Conservation (phyloP, 1,284 basidiomycete species). For the Leccinum angustisporum region DNA sequence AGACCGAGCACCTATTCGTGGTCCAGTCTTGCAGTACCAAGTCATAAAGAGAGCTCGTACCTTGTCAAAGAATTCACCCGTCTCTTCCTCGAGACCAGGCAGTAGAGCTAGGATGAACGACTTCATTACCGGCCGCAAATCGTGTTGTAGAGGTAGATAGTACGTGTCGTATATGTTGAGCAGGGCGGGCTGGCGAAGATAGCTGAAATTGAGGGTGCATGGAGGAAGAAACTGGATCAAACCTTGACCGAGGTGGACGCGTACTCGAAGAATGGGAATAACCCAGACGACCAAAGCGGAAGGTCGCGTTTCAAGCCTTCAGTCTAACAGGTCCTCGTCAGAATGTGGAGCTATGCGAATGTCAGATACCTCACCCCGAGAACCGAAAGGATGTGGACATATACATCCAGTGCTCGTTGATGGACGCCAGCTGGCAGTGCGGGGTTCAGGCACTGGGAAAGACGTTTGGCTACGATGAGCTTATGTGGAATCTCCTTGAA, state of each 20-base stretch:
- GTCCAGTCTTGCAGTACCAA: slow-evolving; percentile 13
- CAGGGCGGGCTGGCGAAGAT: slow-evolving; percentile 63
- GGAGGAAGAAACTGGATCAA: slow-evolving; percentile 17
- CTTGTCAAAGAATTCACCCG: slow-evolving; percentile 95
- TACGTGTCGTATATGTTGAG: slow-evolving; percentile 87
- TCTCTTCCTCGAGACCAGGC: slow-evolving; percentile 94
- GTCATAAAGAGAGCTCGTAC: slow-evolving; percentile 40
- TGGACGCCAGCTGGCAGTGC: slow-evolving; percentile 97
- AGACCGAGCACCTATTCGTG: slow-evolving; percentile 71
- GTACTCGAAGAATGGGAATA: slow-evolving; percentile 99
- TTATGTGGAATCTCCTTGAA: slow-evolving; percentile 97
- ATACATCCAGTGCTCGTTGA: slow-evolving; percentile 94
- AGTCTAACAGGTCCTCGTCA: slow-evolving; percentile 47
- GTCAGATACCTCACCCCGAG: slow-evolving; percentile 68
- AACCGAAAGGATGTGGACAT: slow-evolving; percentile 85
- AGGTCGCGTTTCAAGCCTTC: slow-evolving; percentile 90
- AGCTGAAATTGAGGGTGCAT: background rate
- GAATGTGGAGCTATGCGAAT: background rate
- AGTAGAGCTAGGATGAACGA: slow-evolving; percentile 91
- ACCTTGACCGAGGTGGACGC: slow-evolving; percentile 94
- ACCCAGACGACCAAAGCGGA: slow-evolving; percentile 90
- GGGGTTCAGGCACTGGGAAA: slow-evolving; percentile 96
- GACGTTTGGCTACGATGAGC: slow-evolving; percentile 90
- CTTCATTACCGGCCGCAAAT: slow-evolving; percentile 88
- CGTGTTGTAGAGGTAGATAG: slow-evolving; percentile 84